Percentiles rank a stretch among this genome's conserved stretches.
These are phyloP conservation scores for Cyberlindnera euphorbiiphila DNA, from an alignment of 805 yeast species.

Conservation along the genomic window DNA sequence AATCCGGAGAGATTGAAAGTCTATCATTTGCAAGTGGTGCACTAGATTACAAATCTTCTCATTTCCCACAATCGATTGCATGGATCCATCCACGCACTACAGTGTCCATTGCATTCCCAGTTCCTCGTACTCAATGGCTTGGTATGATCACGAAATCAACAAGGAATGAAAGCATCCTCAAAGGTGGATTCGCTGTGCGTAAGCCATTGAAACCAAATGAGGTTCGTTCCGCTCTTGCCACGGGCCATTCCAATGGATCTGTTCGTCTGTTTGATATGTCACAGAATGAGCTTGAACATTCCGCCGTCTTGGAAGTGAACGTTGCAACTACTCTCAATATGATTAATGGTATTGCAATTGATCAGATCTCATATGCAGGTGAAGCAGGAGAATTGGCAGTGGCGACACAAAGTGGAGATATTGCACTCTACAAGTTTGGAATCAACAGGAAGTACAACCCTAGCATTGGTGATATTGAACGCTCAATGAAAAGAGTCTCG, in stretches of 20 bases:
- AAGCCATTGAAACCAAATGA: conserved; percentile 45
- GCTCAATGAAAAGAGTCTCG: conserved; percentile 29
- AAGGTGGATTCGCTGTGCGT: conserved; percentile 75
- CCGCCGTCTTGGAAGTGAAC: conserved; percentile 56
- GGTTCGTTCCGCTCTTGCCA: conserved; percentile 57
- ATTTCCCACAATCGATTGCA: conserved; percentile 78
- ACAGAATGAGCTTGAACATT: conserved; percentile 62
- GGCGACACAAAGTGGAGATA: conserved; percentile 66
- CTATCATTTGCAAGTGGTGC: conserved; percentile 55
- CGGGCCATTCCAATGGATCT: conserved; percentile 86
- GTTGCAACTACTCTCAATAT: conserved; percentile 46
- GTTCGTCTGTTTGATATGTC: conserved; percentile 84
- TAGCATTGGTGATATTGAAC: conserved; percentile 29
- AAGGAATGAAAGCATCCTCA: conserved; percentile 44
- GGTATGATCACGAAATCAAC: conserved; percentile 64
- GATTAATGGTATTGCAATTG: conserved; percentile 43
- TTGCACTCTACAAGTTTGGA: conserved; percentile 70
- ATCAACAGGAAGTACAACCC: conserved; percentile 44
- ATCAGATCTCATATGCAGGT: conserved; percentile 68
- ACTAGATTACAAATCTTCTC: conserved; percentile 45
- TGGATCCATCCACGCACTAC: conserved; percentile 76
- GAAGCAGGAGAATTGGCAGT: conserved; percentile 74
- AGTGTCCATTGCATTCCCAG: conserved; percentile 47
- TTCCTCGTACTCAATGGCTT: conserved; percentile 67
- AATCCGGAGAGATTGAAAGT: conserved; percentile 63